These are phyloP conservation scores for Solanum chiquidenum DNA, from an alignment of 257 asterid species.

Conservation along the genomic window DNA sequence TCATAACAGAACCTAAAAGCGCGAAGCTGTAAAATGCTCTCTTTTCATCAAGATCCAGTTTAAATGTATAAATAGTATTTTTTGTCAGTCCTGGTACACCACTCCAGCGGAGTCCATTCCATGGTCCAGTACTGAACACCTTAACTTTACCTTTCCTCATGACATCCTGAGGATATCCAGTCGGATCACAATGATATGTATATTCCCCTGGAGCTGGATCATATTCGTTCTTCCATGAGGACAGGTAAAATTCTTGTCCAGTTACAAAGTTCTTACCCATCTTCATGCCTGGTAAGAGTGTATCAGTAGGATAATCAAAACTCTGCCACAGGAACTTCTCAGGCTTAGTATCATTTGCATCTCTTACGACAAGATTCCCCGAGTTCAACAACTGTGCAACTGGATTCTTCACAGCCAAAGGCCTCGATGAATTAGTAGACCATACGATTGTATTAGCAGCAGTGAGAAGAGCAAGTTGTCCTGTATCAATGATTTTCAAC, in stretches of 20 bases:
- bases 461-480: constrained; percentile 1
- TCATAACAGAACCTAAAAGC: neutral
- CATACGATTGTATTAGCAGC: neutral
- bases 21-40: neutral
- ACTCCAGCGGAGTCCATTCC: constrained; percentile 41
- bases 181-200: constrained; percentile 9
- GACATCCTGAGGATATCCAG: constrained; percentile 32
- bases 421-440: constrained; percentile 8
- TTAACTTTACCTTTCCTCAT: neutral
- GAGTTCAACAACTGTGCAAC: constrained; percentile 19
- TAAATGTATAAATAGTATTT: neutral
- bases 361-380: constrained; percentile 26
- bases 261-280: constrained; percentile 21
- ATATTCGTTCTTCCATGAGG: constrained; percentile 24
- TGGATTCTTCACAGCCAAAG: neutral
- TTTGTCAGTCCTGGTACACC: constrained; percentile 1
- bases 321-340: constrained; percentile 17
- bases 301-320: constrained; percentile 21
- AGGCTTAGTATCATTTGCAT: constrained; percentile 6
- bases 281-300: constrained; percentile 15
- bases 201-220: constrained; percentile 33
- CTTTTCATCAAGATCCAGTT: neutral
- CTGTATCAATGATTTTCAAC: neutral
- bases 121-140: constrained; percentile 23
- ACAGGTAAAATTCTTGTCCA: constrained; percentile 7